Percentiles rank a stretch among this genome's conserved stretches.
These are phyloP conservation scores for Boletus subparvulus DNA, from an alignment of 768 basidiomycete species.

Conservation along the genomic window DNA sequence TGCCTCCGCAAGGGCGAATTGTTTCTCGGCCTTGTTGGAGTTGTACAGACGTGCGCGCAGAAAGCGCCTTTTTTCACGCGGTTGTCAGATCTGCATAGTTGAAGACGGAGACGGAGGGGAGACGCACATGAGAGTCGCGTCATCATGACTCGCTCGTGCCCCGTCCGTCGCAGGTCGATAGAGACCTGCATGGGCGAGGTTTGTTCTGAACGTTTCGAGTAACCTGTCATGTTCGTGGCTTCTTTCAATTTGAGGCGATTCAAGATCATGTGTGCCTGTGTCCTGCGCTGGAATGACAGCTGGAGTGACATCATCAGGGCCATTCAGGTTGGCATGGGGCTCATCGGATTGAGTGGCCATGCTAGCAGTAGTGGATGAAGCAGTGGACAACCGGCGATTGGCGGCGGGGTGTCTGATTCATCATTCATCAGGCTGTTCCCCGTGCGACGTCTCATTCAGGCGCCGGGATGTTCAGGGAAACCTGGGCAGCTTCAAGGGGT, in stretches of 20 bases:
- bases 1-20: constrained; percentile 63
- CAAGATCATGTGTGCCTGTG: not conserved
- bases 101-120: not conserved
- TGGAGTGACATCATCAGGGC: not conserved
- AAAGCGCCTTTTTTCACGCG: constrained; percentile 60
- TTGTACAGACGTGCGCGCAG: constrained; percentile 77
- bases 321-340: not conserved
- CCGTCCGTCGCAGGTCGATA: constrained; percentile 43
- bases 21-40: constrained; percentile 58
- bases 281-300: not conserved
- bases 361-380: not conserved
- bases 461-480: too few relatives aligned
- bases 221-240: constrained; percentile 5
- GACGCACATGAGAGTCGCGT: constrained; percentile 63
- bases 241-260: not conserved
- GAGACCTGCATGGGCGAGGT: constrained; percentile 48
- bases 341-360: constrained; percentile 11
- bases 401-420: too few relatives aligned
- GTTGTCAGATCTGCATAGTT: not conserved
- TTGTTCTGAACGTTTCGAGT: constrained; percentile 52
- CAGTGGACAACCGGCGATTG: not conserved
- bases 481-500: too few relatives aligned
- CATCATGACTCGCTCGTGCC: constrained; percentile 54
- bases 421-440: too few relatives aligned
- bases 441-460: too few relatives aligned